phyloP scores from a whole-genome alignment of 805 yeast species.

The Tanozyma kutaoensis region DNA sequence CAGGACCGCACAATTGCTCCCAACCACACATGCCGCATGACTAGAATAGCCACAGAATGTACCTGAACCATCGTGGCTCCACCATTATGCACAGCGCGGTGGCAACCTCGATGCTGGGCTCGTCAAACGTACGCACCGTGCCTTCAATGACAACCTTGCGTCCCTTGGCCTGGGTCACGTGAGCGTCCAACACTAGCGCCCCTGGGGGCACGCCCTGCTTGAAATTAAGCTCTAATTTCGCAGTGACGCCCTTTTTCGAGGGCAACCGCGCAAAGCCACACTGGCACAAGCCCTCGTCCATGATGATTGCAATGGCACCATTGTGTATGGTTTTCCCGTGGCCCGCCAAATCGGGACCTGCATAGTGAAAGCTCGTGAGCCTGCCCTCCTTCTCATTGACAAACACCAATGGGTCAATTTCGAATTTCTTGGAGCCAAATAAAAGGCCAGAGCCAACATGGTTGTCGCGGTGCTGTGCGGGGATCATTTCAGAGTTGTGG shows the following conservation, averaged over 20 bases:
- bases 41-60: constrained; percentile 28
- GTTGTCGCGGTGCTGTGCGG: constrained; percentile 43
- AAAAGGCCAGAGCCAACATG: constrained; percentile 65
- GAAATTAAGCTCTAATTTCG: constrained; percentile 55
- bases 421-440: constrained; percentile 53
- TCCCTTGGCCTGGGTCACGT: constrained; percentile 54
- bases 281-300: constrained; percentile 77
- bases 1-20: no score
- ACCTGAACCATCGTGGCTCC: constrained; percentile 83
- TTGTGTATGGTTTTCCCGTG: constrained; percentile 67
- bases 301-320: constrained; percentile 63
- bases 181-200: constrained; percentile 50
- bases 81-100: constrained; percentile 59
- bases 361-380: constrained; percentile 51
- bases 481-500: constrained; percentile 16
- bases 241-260: constrained; percentile 79
- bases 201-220: constrained; percentile 48
- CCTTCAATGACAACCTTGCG: constrained; percentile 78
- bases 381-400: constrained; percentile 35
- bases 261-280: constrained; percentile 83
- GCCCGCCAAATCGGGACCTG: constrained; percentile 56
- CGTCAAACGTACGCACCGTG: constrained; percentile 38
- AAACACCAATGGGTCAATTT: constrained; percentile 66
- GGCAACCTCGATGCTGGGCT: constrained; percentile 30
- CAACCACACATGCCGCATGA: background rate